Evolutionary conservation across 371 early-diverging fungal genomes (phyloP), one percentile per base, ranked within the genome.

Genomic region (Apophysomyces sp.): DNA sequence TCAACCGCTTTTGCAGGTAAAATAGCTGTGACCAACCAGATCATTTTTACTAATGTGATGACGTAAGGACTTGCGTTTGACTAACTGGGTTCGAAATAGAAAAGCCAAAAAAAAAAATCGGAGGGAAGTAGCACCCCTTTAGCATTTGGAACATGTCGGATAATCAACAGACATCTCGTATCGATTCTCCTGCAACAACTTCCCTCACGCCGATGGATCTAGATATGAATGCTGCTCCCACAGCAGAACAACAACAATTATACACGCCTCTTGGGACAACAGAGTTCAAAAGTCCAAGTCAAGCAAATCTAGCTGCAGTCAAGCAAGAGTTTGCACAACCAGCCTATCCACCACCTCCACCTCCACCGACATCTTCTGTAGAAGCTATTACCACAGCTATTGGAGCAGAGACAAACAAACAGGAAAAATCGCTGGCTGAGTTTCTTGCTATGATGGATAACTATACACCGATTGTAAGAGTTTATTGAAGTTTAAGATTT

Each of bases 371-470:
- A 36, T 12, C 61, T 16, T 21, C 52, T 39, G 31, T 2, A 34
- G 24, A 18, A 1, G n/a, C 60, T 2, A 5, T 1, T 60, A 18
- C 54, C 29, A 6, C 54, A 27, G 34, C 49, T 15, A 16, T 32
- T 32, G 82, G 77, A 18, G 74, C 70, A 60, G 80, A 84, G 12
- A 58, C 80, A 28, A 71, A 70, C 53, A 66, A 77, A 63, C 86
- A 86, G 58, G 93, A 94, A 63, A 82, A 89, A 37, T 86, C 80
- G 27, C 75, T 96, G 64, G 92, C 94, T 21, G 95, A 95, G 71
- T 87, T 95, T 55, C 72, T 95, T 28, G 77, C 89, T 52, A 81
- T 91, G 71, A 93, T 96, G 93, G 95, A 97, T 65, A 86, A 87
- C 55, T 94, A 91, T 59, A 82, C 89, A 34, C 97, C 98, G 0